Base-by-base conservation (phyloP, 2,329 filamentous ascomycete genomes). In the Alternaria ethzedia region DNA sequence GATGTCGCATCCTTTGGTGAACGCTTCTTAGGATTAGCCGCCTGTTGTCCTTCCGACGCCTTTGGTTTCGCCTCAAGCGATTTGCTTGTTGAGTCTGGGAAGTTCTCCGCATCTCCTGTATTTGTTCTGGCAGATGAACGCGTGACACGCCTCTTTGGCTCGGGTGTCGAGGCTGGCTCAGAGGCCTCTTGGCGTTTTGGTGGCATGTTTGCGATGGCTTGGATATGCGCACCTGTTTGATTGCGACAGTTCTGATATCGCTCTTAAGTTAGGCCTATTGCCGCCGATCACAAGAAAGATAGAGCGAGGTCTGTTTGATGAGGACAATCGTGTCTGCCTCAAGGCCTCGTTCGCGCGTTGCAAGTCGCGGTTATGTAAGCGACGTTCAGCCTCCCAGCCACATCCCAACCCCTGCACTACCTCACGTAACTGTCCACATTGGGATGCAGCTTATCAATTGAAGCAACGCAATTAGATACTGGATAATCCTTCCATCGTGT, bases 131-230 rank as follows among this genome's bases (percentile, higher is more conserved):
- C 60, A 17, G 64, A 68, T n/a, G 66, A 64, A 2, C 69, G 64
- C 6, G 69, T 71, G 9, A 60, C 46, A 4, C 69, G 69, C 11
- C 26, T 50, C 6, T 54, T 66, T 6, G 52, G n/a, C 2, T 17
- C 49, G 26, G 49, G 30, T 26, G 8, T 26, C 0, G 45, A 23
- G 5, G 15, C 50, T n/a, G 52, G 6, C 3, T 59, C 54, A 6
- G 32, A 13, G 10, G 43, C 8, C 30, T 61, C 63, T 28, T 56
- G 64, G 25, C 65, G 63, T 43, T 63, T 67, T 5, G 62, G 54
- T 2, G 63, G 46, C 65, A 69, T 69, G 13, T 32, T 12, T 3
- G 23, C 1, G 20, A 1, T 26, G 13, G 45, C 17, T 26, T 47
- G 5, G 1, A 47, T 4, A 1, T 23, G 10, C 12, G 20, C 45